These are phyloP conservation scores for Mycosphaerelloides madeirae DNA, from an alignment of 2,329 filamentous ascomycete species.

Conservation along the genomic window DNA sequence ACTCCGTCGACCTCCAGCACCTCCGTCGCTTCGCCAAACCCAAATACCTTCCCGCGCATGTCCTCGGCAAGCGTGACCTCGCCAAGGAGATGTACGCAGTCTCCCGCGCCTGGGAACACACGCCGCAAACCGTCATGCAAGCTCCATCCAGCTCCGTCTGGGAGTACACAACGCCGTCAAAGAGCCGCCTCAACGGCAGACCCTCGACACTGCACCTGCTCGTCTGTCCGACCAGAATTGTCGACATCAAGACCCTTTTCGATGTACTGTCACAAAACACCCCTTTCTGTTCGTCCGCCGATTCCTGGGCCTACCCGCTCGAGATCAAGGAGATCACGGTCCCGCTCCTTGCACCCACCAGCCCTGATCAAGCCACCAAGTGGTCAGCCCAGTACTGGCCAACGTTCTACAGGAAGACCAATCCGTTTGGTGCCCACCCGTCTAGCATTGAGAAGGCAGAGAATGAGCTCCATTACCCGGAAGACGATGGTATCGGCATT, in stretches of 20 bases:
- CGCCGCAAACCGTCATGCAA: conserved; percentile 28
- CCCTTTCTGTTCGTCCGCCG: conserved; percentile 36
- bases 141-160: conserved; percentile 36
- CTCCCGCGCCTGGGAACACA: conserved; percentile 30
- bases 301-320: conserved; percentile 39
- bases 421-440: conserved; percentile 79
- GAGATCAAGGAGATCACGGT: conserved; percentile 63
- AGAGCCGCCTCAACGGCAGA: conserved; percentile 49
- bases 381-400: conserved; percentile 81
- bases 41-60: conserved; percentile 33
- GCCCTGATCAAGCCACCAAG: conserved; percentile 65
- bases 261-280: conserved; percentile 35
- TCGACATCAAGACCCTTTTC: conserved; percentile 53
- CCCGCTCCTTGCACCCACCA: conserved; percentile 69
- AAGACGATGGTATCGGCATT: conserved; percentile 46
- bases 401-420: conserved; percentile 79
- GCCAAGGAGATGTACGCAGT: conserved; percentile 32
- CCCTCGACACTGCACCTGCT: conserved; percentile 46
- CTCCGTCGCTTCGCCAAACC: conserved; percentile 70
- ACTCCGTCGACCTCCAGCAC: conserved; percentile 48
- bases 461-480: conserved; percentile 54
- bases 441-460: conserved; percentile 66
- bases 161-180: conserved; percentile 55
- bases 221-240: conserved; percentile 46
- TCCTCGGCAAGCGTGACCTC: conserved; percentile 29